Evolutionary conservation across 306 rosid genomes (phyloP).

Genomic region (Argentina anserina): DNA sequence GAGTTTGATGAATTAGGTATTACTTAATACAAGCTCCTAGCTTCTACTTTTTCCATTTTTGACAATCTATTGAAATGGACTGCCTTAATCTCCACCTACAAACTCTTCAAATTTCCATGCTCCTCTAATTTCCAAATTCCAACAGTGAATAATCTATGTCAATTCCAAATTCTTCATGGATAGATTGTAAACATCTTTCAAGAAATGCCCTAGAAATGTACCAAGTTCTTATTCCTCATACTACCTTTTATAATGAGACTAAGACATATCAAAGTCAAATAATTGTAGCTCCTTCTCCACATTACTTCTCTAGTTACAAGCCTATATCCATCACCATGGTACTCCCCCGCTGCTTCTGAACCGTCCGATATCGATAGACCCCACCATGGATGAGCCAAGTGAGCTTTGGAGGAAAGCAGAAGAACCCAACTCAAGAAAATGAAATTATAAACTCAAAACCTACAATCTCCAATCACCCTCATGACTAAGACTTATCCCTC

Average conservation of each 20-base stretch:
- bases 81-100: slow-evolving; percentile 6
- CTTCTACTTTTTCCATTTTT: slow-evolving; percentile 10
- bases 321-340: slow-evolving; percentile 25
- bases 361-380: slow-evolving; percentile 29
- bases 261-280: slow-evolving; percentile 38
- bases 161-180: background rate
- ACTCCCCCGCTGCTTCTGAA: slow-evolving; percentile 24
- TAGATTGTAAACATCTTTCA: background rate
- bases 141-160: background rate
- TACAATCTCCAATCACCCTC: slow-evolving; percentile 30
- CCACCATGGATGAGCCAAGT: slow-evolving; percentile 26
- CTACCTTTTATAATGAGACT: slow-evolving; percentile 11
- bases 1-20: slow-evolving; percentile 25
- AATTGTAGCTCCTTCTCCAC: slow-evolving; percentile 14
- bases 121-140: slow-evolving; percentile 6
- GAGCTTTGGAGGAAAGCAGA: slow-evolving; percentile 37
- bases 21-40: slow-evolving; percentile 33
- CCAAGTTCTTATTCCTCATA: slow-evolving; percentile 3
- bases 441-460: slow-evolving; percentile 36
- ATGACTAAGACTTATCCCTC: slow-evolving; percentile 39
- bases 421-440: slow-evolving; percentile 17
- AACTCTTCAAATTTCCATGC: background rate
- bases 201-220: slow-evolving; percentile 8
- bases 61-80: slow-evolving; percentile 6
- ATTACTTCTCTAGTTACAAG: background rate